Conservation (phyloP, 2,329 filamentous ascomycete species). For the Dactylonectria macrodidyma region DNA sequence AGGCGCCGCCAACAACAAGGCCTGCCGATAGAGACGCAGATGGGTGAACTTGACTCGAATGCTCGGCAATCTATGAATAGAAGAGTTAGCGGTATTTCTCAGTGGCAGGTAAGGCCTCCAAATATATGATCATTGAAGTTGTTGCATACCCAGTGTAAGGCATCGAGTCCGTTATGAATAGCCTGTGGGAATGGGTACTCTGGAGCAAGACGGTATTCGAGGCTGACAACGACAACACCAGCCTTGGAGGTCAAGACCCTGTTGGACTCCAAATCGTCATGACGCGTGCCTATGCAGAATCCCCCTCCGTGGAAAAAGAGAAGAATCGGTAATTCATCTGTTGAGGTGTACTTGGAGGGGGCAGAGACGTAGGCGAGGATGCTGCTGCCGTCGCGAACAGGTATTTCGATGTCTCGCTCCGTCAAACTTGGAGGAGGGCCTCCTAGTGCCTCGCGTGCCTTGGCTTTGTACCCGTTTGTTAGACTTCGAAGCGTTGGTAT, state of each 20-base stretch:
- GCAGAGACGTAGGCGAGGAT: not conserved
- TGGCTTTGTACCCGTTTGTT: not conserved
- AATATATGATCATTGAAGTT: not conserved
- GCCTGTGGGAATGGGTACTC: conserved; percentile 17
- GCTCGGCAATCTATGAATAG: not conserved
- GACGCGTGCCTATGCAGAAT: conserved; percentile 14
- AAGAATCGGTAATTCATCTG: conserved; percentile 4
- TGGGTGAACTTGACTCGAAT: conserved; percentile 1
- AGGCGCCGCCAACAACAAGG: conserved; percentile 6
- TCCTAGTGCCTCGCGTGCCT: not conserved
- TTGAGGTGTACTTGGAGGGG: not conserved
- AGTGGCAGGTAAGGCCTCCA: not conserved
- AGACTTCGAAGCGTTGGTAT: not conserved
- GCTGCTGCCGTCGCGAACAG: not conserved
- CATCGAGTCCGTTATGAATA: conserved; percentile 6
- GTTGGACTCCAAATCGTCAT: conserved; percentile 14
- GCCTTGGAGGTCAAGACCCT: not conserved
- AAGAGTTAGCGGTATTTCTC: conserved; percentile 1
- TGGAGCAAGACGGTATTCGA: conserved; percentile 19
- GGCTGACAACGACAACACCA: conserved; percentile 5
- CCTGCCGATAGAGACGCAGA: conserved; percentile 12
- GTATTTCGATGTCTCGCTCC: conserved; percentile 1
- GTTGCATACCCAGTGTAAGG: conserved; percentile 11
- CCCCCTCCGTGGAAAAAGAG: conserved; percentile 13
- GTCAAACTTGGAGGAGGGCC: not conserved